A percentile compares a stretch with the other conserved stretches of the same genome.
Evolutionary conservation across 148 eudicot genomes (phyloP).

Genomic region (Camellia sinensis): DNA sequence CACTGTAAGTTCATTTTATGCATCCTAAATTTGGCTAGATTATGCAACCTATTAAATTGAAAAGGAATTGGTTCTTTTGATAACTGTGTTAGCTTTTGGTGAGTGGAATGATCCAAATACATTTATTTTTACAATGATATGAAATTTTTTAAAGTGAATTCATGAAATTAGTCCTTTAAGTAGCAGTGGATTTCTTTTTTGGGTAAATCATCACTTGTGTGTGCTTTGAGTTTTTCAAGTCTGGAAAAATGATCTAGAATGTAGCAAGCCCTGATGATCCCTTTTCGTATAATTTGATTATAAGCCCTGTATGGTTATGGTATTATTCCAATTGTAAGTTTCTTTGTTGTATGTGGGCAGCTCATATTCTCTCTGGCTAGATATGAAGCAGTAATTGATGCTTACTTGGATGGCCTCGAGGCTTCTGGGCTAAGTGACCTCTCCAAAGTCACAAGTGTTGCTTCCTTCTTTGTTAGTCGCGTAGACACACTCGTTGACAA

Average conservation of each 20-base stretch:
- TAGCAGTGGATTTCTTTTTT: neutral
- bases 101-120: neutral
- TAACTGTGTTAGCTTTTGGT: neutral
- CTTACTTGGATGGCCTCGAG: slow-evolving; percentile 96
- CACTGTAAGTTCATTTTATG: slow-evolving; percentile 56
- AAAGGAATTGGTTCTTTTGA: neutral
- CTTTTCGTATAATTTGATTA: too few relatives aligned
- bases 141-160: neutral
- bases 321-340: slow-evolving; percentile 19
- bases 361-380: slow-evolving; percentile 89
- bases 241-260: neutral
- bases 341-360: slow-evolving; percentile 41
- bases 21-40: neutral
- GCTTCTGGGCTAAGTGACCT: slow-evolving; percentile 92
- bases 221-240: neutral
- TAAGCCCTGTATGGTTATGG: too few relatives aligned
- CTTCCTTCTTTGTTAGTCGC: slow-evolving; percentile 97
- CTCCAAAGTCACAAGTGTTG: slow-evolving; percentile 92
- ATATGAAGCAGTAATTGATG: slow-evolving; percentile 97
- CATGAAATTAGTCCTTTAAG: neutral
- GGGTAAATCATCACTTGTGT: neutral
- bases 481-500: slow-evolving; percentile 91
- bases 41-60: neutral
- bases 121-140: neutral
- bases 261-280: too few relatives aligned